Base-by-base conservation (phyloP, 2,329 filamentous ascomycete genomes). In the Dothideomycetes sp. region DNA sequence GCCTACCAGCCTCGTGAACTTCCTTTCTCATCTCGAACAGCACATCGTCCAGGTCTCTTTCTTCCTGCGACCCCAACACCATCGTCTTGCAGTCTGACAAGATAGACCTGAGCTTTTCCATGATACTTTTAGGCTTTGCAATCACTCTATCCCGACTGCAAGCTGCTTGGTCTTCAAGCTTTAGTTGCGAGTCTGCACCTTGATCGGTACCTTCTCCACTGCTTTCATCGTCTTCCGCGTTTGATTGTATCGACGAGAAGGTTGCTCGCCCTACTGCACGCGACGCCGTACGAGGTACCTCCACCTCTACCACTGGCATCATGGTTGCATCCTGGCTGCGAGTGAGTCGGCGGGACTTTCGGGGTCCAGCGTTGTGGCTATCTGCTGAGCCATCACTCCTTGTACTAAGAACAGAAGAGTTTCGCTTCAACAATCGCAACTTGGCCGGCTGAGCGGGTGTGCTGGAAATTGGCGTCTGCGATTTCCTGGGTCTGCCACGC, bases 21-120 rank as follows among this genome's bases (percentile, higher is more conserved):
- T 82, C 77, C 46, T 74, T 70, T 57, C 83, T 80, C 47, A 89
- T 75, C 56, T 89, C 81, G 65, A 88, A 84, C 54, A 91, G 69
- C 50, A 85, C 64, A 54, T 88, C 81, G 53, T 91, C 84, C 48
- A 91, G 70, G 54, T 80, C 70, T 43, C 78, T 71, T 38, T 86
- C 74, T 45, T 84, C 77, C 9, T 73, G 67, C 9, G 75, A 69
- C 12, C 76, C 76, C 31, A 93, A 60, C 12, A 72, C 66, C 42
- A 47, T 29, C 17, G 41, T 37, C 39, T 70, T 72, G 42, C 87
- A 65, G 46, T 77, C 70, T 15, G 68, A 65, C 17, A 91, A 58
- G 0, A 81, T 65, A 15, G 62, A 64, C 45, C 62, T 68, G 32
- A 81, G 66, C 29, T 69, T 64, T 43, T 58, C 58, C 45, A 78